Percentiles rank a stretch among this genome's conserved stretches.
Conservation (phyloP, 2,329 filamentous ascomycete species). For the Colletotrichum australisinense region DNA sequence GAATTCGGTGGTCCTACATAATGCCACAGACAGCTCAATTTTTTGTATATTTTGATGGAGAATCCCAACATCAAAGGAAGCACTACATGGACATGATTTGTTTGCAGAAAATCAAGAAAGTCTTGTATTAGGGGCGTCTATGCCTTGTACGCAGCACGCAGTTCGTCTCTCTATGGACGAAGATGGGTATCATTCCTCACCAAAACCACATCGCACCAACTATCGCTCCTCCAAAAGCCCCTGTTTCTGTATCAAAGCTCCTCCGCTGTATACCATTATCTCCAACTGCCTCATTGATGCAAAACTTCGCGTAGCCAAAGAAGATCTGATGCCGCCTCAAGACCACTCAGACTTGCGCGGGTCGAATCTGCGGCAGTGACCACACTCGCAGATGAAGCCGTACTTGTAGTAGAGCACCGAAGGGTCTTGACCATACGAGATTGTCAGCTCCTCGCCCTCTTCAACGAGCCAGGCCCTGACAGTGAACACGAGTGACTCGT, state of each 20-base stretch:
- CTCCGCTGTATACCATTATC: background rate
- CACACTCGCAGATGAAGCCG: constrained; percentile 65
- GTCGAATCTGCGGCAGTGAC: constrained; percentile 49
- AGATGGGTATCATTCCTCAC: background rate
- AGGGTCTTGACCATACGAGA: constrained; percentile 58
- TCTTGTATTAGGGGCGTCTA: background rate
- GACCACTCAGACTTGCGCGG: constrained; percentile 2
- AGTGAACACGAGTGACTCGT: constrained; percentile 53
- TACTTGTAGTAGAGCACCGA: constrained; percentile 54
- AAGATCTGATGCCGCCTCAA: background rate
- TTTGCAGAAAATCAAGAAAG: background rate
- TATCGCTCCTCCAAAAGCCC: background rate
- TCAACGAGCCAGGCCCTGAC: constrained; percentile 48
- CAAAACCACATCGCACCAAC: background rate
- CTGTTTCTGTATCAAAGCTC: background rate
- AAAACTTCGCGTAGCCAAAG: background rate
- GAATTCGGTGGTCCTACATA: background rate
- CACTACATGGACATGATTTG: no score
- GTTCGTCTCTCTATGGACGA: background rate
- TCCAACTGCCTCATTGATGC: background rate
- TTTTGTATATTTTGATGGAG: background rate
- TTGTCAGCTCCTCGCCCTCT: constrained; percentile 61
- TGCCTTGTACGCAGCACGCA: no score
- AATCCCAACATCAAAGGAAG: rapidly evolving
- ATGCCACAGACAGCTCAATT: background rate